These are phyloP conservation scores for Kodamaea arcana DNA, from an alignment of 1,139 yeast genomes.

Conservation along the genomic window DNA sequence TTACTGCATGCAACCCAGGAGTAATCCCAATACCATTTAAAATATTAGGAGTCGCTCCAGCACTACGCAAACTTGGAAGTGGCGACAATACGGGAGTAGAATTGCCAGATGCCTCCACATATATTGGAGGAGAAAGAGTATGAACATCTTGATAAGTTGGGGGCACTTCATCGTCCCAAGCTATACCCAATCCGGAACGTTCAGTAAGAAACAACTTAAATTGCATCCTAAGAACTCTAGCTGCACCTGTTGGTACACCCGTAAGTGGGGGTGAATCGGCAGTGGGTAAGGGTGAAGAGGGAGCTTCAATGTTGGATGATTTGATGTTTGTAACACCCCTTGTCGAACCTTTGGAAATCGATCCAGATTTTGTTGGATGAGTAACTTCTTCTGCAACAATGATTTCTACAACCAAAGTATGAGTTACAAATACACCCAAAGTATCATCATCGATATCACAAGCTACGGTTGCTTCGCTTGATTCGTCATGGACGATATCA, in stretches of 20 bases:
- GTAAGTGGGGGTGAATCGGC: slow-evolving; percentile 25
- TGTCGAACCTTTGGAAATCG: neutral
- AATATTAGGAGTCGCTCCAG: slow-evolving; percentile 33
- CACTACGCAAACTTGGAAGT: slow-evolving; percentile 12
- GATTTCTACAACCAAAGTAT: slow-evolving; percentile 74
- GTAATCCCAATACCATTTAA: slow-evolving; percentile 45
- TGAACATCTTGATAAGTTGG: slow-evolving; percentile 87
- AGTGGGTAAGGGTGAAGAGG: slow-evolving; percentile 3
- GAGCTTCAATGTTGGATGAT: slow-evolving; percentile 5
- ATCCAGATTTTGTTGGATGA: slow-evolving; percentile 18
- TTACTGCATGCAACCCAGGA: slow-evolving; percentile 26
- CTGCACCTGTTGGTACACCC: slow-evolving; percentile 90
- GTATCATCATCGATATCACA: slow-evolving; percentile 83
- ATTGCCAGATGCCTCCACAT: slow-evolving; percentile 33
- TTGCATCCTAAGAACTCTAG: slow-evolving; percentile 92
- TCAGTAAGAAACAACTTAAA: slow-evolving; percentile 78
- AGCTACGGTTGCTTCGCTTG: slow-evolving; percentile 55
- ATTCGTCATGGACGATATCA: slow-evolving; percentile 23
- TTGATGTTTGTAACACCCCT: neutral
- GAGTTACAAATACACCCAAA: slow-evolving; percentile 71
- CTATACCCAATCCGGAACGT: slow-evolving; percentile 89
- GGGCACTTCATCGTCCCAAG: slow-evolving; percentile 99
- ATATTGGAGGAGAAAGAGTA: slow-evolving; percentile 82
- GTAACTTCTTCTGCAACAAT: slow-evolving; percentile 89
- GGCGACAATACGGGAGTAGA: slow-evolving; percentile 18